A percentile compares a stretch with the other conserved stretches of the same genome.
These are phyloP conservation scores for Hymenoscyphus scutula DNA, from an alignment of 2,329 filamentous ascomycete genomes.

Conservation along the genomic window DNA sequence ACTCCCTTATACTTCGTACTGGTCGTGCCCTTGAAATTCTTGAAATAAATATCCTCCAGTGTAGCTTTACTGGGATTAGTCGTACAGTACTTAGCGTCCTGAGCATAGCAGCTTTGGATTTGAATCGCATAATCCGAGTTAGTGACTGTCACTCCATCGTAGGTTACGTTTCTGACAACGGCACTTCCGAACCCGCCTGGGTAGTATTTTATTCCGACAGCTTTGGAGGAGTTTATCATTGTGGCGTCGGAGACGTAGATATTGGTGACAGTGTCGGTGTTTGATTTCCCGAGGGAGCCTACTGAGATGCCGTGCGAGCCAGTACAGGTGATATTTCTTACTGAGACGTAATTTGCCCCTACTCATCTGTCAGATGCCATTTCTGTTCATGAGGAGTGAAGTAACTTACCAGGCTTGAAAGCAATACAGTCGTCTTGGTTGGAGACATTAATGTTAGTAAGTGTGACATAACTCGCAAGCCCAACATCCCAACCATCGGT, in stretches of 20 bases:
- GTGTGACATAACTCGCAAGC: slow-evolving; percentile 44
- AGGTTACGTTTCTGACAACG: slow-evolving; percentile 44
- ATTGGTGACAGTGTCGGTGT: slow-evolving; percentile 43
- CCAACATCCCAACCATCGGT: slow-evolving; percentile 54
- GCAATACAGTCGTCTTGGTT: slow-evolving; percentile 61
- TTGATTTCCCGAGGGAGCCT: slow-evolving; percentile 43
- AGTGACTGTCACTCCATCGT: slow-evolving; percentile 38
- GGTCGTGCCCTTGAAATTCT: slow-evolving; percentile 41
- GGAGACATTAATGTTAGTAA: slow-evolving; percentile 48
- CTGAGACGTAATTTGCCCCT: slow-evolving; percentile 45
- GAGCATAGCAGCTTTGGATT: slow-evolving; percentile 46
- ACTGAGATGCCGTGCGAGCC: slow-evolving; percentile 49
- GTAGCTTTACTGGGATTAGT: slow-evolving; percentile 37
- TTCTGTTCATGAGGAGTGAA: not conserved
- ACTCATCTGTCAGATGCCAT: not conserved
- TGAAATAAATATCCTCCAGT: slow-evolving; percentile 39
- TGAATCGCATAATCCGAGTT: slow-evolving; percentile 45
- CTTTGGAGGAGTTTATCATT: slow-evolving; percentile 45
- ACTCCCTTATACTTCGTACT: slow-evolving; percentile 38
- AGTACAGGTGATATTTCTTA: slow-evolving; percentile 43
- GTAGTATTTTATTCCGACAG: slow-evolving; percentile 47
- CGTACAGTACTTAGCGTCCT: slow-evolving; percentile 39
- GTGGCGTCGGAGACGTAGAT: slow-evolving; percentile 41
- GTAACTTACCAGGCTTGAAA: slow-evolving; percentile 44
- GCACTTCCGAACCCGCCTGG: slow-evolving; percentile 41